Base-by-base conservation (phyloP, 805 yeast genomes). In the Lipomyces mesembrius region DNA sequence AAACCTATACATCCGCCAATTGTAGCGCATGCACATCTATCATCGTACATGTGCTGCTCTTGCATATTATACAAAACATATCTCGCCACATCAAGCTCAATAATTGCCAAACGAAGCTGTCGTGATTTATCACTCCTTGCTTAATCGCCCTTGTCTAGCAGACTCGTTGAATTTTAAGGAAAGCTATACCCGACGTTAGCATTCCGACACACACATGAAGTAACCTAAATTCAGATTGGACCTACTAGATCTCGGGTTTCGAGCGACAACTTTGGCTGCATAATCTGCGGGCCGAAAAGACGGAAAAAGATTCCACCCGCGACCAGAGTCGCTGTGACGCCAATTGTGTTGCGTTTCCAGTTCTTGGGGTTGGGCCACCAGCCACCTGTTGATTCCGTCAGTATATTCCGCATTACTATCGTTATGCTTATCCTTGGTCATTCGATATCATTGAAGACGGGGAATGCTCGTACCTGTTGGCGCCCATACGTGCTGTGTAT, bases 331-430 rank as follows among this genome's bases (percentile, higher is more conserved):
- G 78, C 79, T 22, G 80, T 76, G 11, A 81, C 82, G 58, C 80
- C 73, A 14, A 74, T 62, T 9, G 85, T 81, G 74, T 85, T 85
- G 29, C 76, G 69, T 64, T 78, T 79, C 77, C 83, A 82, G 78
- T 85, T 85, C 71, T 77, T 78, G 22, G 88, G 88, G 17, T 82
- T 81, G 73, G 81, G 82, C 75, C 74, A 81, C 88, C 88, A 85
- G 60, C 88, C 88, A 64, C 88, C 88, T 1, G 85, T 73, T 52
- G 34, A 22, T 11, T n/a, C 34, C 85, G 85, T 25, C 85, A 75
- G 76, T 76, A 17, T 73, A 4, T 76, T 75, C 63, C 74, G 72
- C 8, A 59, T n/a, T 14, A 17, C 3, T n/a, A 8, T 17, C 49
- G 9, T 17, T 43, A n/a, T 17, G 6, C 5, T n/a, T 8, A n/a